Evolutionary conservation across 345 rosid genomes (phyloP).

Genomic region (Angophora floribunda): DNA sequence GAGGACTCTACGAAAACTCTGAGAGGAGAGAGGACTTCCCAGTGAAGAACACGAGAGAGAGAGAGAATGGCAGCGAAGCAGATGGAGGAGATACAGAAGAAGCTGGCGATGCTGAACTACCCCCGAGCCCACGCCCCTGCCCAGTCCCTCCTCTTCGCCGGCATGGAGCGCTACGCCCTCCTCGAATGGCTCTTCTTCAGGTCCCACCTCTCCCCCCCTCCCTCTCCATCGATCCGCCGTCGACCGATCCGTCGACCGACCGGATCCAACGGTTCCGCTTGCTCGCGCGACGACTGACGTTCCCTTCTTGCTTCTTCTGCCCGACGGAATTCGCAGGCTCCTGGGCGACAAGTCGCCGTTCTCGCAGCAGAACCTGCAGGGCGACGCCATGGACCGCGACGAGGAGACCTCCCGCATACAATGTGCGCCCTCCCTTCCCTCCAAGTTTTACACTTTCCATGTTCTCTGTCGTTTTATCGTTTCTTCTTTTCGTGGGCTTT

Average conservation of each 20-base stretch:
- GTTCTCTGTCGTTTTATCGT: not conserved
- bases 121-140: conserved; percentile 87
- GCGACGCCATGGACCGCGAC: conserved; percentile 79
- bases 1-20: not conserved
- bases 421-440: conserved; percentile 11
- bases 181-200: conserved; percentile 97
- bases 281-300: not conserved
- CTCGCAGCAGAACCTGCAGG: conserved; percentile 78
- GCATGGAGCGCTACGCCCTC: conserved; percentile 97
- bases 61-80: conserved; percentile 73
- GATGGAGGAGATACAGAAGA: conserved; percentile 92
- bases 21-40: not conserved
- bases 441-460: not conserved
- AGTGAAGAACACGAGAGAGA: not conserved
- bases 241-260: not conserved
- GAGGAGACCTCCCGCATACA: conserved; percentile 96
- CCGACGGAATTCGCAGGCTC: conserved; percentile 30
- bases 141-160: conserved; percentile 97
- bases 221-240: not conserved
- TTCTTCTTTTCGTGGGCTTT: not conserved
- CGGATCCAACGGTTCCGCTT: not conserved
- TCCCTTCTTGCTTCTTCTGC: not conserved
- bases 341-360: conserved; percentile 94
- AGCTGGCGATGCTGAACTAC: conserved; percentile 51
- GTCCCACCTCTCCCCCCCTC: not conserved